A percentile compares a stretch with the other conserved stretches of the same genome.
Evolutionary conservation across 805 yeast species (phyloP).

Genomic region (Ogataea paraovalis): DNA sequence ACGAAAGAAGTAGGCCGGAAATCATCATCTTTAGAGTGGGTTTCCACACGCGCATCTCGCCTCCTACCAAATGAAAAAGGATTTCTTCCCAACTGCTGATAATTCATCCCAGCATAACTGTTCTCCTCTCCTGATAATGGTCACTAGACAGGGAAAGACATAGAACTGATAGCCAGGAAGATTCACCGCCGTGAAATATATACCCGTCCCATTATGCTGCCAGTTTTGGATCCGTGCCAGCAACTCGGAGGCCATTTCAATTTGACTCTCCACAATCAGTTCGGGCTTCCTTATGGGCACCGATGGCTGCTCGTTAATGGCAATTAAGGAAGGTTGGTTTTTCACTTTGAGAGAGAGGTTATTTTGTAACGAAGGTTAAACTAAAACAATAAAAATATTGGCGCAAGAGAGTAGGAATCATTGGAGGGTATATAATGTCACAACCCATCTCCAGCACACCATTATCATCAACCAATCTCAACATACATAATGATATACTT

Average conservation of each 20-base stretch:
- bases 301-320: no score
- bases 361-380: no score
- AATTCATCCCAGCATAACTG: no score
- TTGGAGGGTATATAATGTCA: no score
- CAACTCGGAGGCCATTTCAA: not conserved
- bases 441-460: not conserved
- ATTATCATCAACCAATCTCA: not conserved
- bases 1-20: constrained; percentile 16
- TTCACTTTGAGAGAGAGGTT: no score
- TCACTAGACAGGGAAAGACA: no score
- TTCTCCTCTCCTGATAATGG: no score
- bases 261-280: not conserved
- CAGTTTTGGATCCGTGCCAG: not conserved
- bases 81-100: not conserved
- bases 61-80: not conserved
- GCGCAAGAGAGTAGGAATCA: no score
- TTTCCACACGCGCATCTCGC: not conserved
- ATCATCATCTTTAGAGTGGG: not conserved
- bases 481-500: not conserved
- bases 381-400: no score
- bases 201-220: not conserved
- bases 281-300: no score
- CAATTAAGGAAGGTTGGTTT: no score
- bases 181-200: not conserved
- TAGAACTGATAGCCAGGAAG: no score